Percentiles rank a stretch among this genome's conserved stretches.
These are phyloP conservation scores for Pythium scleroteichum DNA, from an alignment of 352 stramenopile genomes.

Conservation along the genomic window DNA sequence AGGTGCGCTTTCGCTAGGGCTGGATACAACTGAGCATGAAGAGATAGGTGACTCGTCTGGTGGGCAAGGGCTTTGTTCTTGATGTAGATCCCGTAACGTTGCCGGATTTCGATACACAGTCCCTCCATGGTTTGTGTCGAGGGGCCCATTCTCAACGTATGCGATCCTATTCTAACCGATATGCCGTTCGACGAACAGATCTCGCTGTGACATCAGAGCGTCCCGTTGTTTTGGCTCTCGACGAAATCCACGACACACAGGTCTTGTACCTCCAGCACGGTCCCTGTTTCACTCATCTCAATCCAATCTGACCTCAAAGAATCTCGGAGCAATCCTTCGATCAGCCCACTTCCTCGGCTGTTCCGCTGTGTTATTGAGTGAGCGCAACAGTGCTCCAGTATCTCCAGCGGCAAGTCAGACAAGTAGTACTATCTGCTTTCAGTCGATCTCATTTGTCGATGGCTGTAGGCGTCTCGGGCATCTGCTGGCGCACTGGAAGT, in stretches of 20 bases:
- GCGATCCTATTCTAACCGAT: too few species aligned
- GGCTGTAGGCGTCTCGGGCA: constrained; percentile 60
- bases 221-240: constrained; percentile 71
- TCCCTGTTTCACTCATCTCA: neutral
- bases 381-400: constrained; percentile 69
- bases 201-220: constrained; percentile 4
- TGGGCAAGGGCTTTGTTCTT: constrained; percentile 63
- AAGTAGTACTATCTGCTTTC: too few species aligned
- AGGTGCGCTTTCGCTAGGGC: constrained; percentile 32
- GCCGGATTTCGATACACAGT: constrained; percentile 43
- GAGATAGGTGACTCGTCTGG: neutral
- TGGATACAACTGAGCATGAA: neutral
- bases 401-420: constrained; percentile 48
- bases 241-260: constrained; percentile 82
- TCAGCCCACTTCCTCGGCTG: constrained; percentile 80
- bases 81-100: constrained; percentile 63
- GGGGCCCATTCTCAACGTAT: too few species aligned
- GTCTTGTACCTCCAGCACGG: constrained; percentile 13
- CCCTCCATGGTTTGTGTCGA: constrained; percentile 6
- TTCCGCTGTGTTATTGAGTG: constrained; percentile 62
- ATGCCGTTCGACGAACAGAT: too few species aligned
- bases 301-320: constrained; percentile 28
- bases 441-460: neutral
- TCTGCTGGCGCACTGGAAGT: constrained; percentile 78
- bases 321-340: constrained; percentile 76